These are phyloP conservation scores for Wickerhamomyces strasburgensis DNA, from an alignment of 805 yeast genomes.

Conservation along the genomic window DNA sequence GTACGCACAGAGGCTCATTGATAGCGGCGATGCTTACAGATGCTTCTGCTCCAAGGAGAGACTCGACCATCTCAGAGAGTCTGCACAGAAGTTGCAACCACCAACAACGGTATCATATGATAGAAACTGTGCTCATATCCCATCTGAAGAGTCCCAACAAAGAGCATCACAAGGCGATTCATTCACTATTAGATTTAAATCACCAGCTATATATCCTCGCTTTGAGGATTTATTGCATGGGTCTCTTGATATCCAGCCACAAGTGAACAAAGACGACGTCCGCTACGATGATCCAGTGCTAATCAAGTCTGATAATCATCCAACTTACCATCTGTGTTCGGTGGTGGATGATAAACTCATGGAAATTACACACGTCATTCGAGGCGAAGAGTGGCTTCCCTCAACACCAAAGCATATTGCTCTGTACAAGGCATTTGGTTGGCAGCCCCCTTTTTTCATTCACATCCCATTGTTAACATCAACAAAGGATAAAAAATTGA, in stretches of 20 bases:
- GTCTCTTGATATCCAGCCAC: conserved; percentile 68
- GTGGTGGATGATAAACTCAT: conserved; percentile 92
- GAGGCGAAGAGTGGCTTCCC: conserved; percentile 98
- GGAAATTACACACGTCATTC: conserved; percentile 87
- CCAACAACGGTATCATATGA: conserved; percentile 93
- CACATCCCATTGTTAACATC: conserved; percentile 89
- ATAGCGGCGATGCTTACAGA: conserved; percentile 70
- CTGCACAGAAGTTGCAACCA: conserved; percentile 72
- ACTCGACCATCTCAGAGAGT: conserved; percentile 56
- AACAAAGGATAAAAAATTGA: conserved; percentile 64
- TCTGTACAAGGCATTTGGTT: conserved; percentile 76
- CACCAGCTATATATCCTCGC: conserved; percentile 66
- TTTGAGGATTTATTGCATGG: conserved; percentile 81
- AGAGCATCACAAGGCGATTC: conserved; percentile 31
- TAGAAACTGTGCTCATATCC: conserved; percentile 58
- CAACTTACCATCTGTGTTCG: conserved; percentile 95
- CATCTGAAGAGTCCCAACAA: conserved; percentile 35
- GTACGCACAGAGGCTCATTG: conserved; percentile 53
- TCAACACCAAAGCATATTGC: conserved; percentile 95
- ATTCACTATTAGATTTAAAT: conserved; percentile 65
- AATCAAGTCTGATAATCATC: conserved; percentile 88
- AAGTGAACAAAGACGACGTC: conserved; percentile 59
- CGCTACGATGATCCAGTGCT: conserved; percentile 88
- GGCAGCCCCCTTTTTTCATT: conserved; percentile 76
- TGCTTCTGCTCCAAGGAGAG: conserved; percentile 86